phyloP scores from a whole-genome alignment of 352 stramenopile genomes.

The Peronospora belbahrii region DNA sequence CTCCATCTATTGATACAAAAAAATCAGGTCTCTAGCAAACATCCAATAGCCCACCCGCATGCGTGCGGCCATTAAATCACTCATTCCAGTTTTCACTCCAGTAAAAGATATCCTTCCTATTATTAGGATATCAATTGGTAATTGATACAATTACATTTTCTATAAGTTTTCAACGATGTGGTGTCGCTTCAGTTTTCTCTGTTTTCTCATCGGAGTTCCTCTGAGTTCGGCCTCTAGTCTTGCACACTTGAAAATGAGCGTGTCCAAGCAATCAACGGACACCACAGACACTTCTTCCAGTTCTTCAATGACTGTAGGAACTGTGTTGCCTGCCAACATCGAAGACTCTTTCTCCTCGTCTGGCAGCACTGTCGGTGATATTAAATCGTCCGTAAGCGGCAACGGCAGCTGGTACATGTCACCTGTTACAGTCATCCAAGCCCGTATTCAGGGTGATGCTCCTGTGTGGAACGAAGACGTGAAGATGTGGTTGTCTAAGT shows the following conservation, averaged over 20 bases:
- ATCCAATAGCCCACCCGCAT: no score
- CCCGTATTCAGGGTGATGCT: conserved; percentile 42
- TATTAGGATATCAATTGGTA: background rate
- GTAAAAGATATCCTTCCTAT: background rate
- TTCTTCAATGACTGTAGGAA: conserved; percentile 2
- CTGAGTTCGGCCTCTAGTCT: background rate
- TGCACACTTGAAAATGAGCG: conserved; percentile 10
- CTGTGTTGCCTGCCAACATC: conserved; percentile 1
- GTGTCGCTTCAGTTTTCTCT: conserved; percentile 17
- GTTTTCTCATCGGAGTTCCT: conserved; percentile 4
- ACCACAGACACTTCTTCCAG: conserved; percentile 1
- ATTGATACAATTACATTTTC: no score
- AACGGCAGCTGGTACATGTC: conserved; percentile 38
- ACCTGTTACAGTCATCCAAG: conserved; percentile 36
- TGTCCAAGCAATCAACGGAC: conserved; percentile 4
- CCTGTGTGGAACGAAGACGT: conserved; percentile 33
- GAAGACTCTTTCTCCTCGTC: background rate
- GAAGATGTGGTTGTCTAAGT: conserved; percentile 33
- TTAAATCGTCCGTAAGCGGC: background rate
- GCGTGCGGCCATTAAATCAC: no score
- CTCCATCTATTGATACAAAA: no score
- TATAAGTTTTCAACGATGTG: no score
- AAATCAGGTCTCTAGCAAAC: no score
- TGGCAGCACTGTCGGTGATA: background rate
- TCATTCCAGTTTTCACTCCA: no score